Base-by-base conservation (phyloP, 495 filamentous ascomycete genomes). In the Hypoxylon perforatum region DNA sequence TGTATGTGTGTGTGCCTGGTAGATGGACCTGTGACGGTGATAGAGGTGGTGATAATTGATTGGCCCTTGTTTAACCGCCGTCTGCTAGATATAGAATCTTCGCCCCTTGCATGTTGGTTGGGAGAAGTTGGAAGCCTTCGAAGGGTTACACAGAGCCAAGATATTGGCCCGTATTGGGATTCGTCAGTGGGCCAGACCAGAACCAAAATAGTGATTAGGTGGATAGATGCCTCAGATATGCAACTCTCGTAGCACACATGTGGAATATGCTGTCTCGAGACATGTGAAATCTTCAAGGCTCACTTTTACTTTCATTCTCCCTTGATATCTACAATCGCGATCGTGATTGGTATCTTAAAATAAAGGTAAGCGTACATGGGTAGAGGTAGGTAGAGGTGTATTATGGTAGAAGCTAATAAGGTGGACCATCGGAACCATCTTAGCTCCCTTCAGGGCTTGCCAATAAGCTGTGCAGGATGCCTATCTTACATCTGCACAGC, bases 21-120 rank as follows among this genome's bases (percentile, higher is more conserved):
- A 69, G 49, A 58, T 51, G 56, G 56, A 14, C 44, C 46, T 64
- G 66, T 69, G 66, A 69, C 41, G 56, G 47, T 30, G 39, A 33
- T 35, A 35, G 49, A 56, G 44, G 38, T 15, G 42, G 28, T 28
- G 41, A 28, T 52, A 36, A 17, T 30, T 57, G 51, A 64, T 69
- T 69, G 61, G 66, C 25, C 51, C 55, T 64, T 2, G 25, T 56
- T 56, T 64, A 69, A 46, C 49, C 66, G 66, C 65, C 45, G 28
- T 17, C 22, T 57, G 41, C 22, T 30, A 51, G 46, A 61, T 33
- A 44, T 51, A 56, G 55, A 38, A 17, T 55, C 15, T 47, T 23
- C 21, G 18, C 44, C 66, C 61, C 66, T 64, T 69, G 53, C 66
- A 53, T 61, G 51, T 53, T 19, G 42, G 46, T 17, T 42, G 56